These are phyloP conservation scores for Allomyces macrogynus DNA, from an alignment of 192 early-diverging fungal genomes.

Conservation along the genomic window DNA sequence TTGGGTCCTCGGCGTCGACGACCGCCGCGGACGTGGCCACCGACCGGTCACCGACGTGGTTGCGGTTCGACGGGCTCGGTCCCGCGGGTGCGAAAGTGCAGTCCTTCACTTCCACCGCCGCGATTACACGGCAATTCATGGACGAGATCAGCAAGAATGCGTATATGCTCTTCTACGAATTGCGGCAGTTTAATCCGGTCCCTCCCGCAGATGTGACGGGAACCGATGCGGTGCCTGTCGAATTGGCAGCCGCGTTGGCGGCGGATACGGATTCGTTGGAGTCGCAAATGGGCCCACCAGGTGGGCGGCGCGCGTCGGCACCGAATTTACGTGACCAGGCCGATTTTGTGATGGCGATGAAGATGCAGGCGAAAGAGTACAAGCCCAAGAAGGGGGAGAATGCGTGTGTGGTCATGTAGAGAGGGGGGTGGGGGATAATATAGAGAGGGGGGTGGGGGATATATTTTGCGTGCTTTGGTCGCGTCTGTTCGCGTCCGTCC, in stretches of 20 bases:
- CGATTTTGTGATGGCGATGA: neutral
- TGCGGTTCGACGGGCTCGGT: neutral
- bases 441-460: too few relatives aligned
- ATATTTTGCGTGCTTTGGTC: too few relatives aligned
- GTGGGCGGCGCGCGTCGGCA: neutral
- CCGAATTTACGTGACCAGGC: too few relatives aligned
- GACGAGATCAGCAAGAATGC: neutral
- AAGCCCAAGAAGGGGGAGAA: neutral
- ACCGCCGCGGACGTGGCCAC: too few relatives aligned
- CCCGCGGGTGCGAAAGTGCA: neutral
- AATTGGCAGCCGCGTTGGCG: too few relatives aligned
- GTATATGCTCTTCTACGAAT: neutral
- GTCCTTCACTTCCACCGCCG: neutral
- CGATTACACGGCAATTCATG: neutral
- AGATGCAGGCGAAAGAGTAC: neutral
- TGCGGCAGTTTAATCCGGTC: neutral
- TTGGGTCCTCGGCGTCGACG: too few relatives aligned
- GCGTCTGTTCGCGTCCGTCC: too few relatives aligned
- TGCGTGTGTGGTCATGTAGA: neutral
- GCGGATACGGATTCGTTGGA: too few relatives aligned
- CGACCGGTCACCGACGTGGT: neutral
- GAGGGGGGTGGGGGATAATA: too few relatives aligned
- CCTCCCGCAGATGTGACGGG: neutral
- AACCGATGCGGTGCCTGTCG: neutral
- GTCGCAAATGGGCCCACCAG: neutral